Base-by-base conservation (phyloP, 1,139 yeast species). In the Pichia sp. region DNA sequence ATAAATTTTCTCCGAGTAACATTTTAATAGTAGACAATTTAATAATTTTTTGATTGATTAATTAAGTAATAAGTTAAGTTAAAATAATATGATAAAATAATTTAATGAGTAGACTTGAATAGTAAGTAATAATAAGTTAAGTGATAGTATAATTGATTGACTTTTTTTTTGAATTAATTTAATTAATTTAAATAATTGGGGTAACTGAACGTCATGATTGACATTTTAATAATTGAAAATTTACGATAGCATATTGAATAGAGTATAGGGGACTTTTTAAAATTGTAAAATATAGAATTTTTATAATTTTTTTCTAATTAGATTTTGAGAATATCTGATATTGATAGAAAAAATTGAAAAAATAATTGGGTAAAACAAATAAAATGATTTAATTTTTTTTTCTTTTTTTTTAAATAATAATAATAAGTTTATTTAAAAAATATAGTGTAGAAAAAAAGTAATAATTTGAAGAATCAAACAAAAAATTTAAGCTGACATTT, bases 1-100 rank as follows among this genome's bases (percentile, higher is more conserved):
- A 71, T 48, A 70, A 68, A 27, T 71, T 65, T 60, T 73, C 76
- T 54, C 75, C 76, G 53, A 71, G 62, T 47, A 71, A 59, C 58
- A 58, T 58, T 11, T 60, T 36, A 36, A 9, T 36, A 36, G 5
- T 36, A 26, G 71, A 59, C 58, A 58, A 57, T 18, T 60, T 60
- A 50, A 51, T 37, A 51, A 66, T 10, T 46, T 47, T 31, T 42
- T 42, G 29, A 31, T 42, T 33, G 34, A 11, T 40, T 46, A 26
- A 40, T 34, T 7, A 27, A 39, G 29, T 40, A 40, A 29, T 41
- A 33, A 25, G 30, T 29, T n/a, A 41, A 7, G 27, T 31, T 34
- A 3, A 37, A 31, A 30, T 37, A 42, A 26, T 43, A 38, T 47
- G 45, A 43, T 33, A 39, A 35, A 30, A 47, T 48, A 27, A 36